These are phyloP conservation scores for Phaeophleospora eucalypticola DNA, from an alignment of 2,329 filamentous ascomycete genomes.

Conservation along the genomic window DNA sequence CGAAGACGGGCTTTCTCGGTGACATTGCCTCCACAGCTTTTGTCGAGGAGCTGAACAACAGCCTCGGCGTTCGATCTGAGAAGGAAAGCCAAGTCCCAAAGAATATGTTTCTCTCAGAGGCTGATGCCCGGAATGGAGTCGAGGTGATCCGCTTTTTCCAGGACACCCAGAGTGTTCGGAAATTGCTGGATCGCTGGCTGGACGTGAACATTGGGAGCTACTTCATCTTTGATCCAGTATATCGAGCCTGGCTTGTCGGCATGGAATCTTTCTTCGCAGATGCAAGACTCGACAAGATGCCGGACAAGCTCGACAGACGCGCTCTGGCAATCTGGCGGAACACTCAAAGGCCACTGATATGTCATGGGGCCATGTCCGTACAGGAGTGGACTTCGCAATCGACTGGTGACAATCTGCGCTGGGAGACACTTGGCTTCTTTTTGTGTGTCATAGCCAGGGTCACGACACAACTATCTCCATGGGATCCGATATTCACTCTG, in stretches of 20 bases:
- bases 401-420: constrained; percentile 36
- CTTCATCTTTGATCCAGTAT: constrained; percentile 16
- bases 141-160: constrained; percentile 15
- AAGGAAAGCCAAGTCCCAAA: constrained; percentile 6
- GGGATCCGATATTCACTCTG: constrained; percentile 18
- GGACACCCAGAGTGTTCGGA: constrained; percentile 5
- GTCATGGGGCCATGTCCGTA: constrained; percentile 30
- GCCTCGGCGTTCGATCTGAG: constrained; percentile 15
- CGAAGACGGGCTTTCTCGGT: constrained; percentile 18
- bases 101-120: constrained; percentile 11
- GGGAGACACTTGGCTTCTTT: constrained; percentile 39
- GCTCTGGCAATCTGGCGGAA: constrained; percentile 36
- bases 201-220: constrained; percentile 5
- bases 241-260: constrained; percentile 21
- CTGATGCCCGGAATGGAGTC: constrained; percentile 10
- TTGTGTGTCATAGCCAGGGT: constrained; percentile 32
- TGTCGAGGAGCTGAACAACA: constrained; percentile 22
- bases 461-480: constrained; percentile 14
- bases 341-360: constrained; percentile 31
- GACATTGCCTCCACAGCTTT: constrained; percentile 19
- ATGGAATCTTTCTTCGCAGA: constrained; percentile 12
- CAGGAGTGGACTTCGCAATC: constrained; percentile 33
- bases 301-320: constrained; percentile 26
- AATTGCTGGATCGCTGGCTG: constrained; percentile 13
- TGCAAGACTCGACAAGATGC: constrained; percentile 14